Base-by-base conservation (phyloP, 2,329 filamentous ascomycete species). In the Pyrenophora seminiperda region DNA sequence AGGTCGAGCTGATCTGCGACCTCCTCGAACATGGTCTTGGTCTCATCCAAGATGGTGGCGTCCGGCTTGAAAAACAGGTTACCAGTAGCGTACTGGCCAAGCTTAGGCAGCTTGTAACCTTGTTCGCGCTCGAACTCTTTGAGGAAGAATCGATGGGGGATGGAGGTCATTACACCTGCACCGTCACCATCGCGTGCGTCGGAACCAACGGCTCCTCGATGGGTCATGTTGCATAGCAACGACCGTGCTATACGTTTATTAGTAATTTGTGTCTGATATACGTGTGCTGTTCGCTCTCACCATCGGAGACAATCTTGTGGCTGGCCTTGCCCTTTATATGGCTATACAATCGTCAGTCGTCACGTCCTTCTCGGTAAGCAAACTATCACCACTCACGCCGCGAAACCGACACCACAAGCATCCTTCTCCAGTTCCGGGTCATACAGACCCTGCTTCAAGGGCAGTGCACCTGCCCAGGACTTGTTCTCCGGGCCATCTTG, bases 51-150 rank as follows among this genome's bases (percentile, higher is more conserved):
- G 62, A 90, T 88, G 77, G 96, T 89, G 70, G 90, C 83, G 72
- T 97, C 91, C 61, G 93, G 94, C 82, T 97, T 97, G 82, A 99
- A 97, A 80, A 99, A 99, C 68, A 99, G 77, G 77, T 99, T 99
- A 67, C 93, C 93, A 67, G 92, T 92, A 54, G 94, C 94, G 78
- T 99, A 99, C 77, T 97, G 91, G 66, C 93, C 94, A 59, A 87
- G 81, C 58, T 89, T 87, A 54, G 94, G 94, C 58, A 99, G 82
- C 76, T 91, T 88, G 71, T 94, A 87, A 72, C 87, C 89, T 71
- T 91, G 88, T 78, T 97, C 91, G 65, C 88, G 88, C 75, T 90
- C 91, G 75, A 97, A 97, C 76, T 97, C 96, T 83, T 97, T 99
- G 73, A 96, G 81, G 75, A 99, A 97, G 81, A 99, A 97, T 76